These are phyloP conservation scores for Artemisia tridentata DNA, from an alignment of 129 eudicot genomes.

Conservation along the genomic window DNA sequence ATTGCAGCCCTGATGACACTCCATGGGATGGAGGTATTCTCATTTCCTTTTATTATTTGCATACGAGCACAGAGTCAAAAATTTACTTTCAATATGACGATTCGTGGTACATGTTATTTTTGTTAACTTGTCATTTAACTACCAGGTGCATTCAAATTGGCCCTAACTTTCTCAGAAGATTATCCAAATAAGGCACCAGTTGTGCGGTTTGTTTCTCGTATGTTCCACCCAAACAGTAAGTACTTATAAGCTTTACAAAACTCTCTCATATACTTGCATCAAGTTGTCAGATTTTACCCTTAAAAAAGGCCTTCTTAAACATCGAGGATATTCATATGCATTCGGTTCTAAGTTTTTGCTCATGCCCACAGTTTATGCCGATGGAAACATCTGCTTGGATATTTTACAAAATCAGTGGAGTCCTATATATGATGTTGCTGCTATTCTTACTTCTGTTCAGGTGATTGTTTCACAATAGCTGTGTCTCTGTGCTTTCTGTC, in stretches of 20 bases:
- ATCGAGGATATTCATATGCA: not conserved
- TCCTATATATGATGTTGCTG: constrained; percentile 50
- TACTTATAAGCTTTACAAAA: constrained; percentile 1
- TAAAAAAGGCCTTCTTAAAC: not conserved
- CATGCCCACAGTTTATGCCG: constrained; percentile 44
- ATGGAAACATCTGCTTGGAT: constrained; percentile 62
- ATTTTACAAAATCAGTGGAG: constrained; percentile 67
- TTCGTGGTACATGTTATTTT: not conserved
- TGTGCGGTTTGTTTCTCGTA: constrained; percentile 60
- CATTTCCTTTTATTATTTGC: constrained; percentile 5
- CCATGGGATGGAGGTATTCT: constrained; percentile 50
- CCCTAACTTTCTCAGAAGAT: constrained; percentile 48
- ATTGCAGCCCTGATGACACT: constrained; percentile 50
- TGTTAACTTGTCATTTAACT: not conserved
- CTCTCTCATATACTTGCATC: not conserved
- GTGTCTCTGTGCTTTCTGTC: not conserved
- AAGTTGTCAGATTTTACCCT: not conserved
- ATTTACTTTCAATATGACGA: not conserved
- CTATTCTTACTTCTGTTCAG: constrained; percentile 54
- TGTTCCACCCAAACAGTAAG: constrained; percentile 75
- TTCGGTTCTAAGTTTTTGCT: not conserved
- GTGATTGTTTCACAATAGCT: constrained; percentile 7
- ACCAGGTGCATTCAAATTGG: constrained; percentile 45
- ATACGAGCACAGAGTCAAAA: not conserved
- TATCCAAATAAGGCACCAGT: constrained; percentile 71